Percentiles rank a stretch among this genome's conserved stretches.
Evolutionary conservation across 2,329 filamentous ascomycete species (phyloP).

Genomic region (Colletotrichum incanum): DNA sequence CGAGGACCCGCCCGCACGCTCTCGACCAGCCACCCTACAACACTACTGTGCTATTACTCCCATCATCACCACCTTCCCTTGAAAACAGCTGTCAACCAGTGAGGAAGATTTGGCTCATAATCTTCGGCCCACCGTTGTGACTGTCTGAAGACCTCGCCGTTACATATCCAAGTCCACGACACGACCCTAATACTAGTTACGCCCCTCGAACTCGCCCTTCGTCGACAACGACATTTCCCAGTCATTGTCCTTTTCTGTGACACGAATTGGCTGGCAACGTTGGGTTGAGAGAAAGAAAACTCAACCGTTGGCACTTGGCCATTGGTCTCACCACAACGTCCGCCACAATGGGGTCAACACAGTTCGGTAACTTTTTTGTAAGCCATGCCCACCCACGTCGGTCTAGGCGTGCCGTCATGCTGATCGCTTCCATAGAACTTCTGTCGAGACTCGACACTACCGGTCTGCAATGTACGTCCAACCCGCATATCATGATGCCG

Average conservation of each 20-base stretch:
- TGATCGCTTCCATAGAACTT: conserved; percentile 72
- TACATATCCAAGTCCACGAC: conserved; percentile 11
- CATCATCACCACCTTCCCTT: not conserved
- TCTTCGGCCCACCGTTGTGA: not conserved
- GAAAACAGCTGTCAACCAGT: not conserved
- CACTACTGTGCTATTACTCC: conserved; percentile 1
- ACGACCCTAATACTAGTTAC: conserved; percentile 1
- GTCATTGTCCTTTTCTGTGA: conserved; percentile 4
- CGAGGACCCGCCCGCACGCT: conserved; percentile 20
- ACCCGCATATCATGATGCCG: conserved; percentile 6
- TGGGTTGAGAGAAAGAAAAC: conserved; percentile 1
- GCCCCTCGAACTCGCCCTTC: not conserved
- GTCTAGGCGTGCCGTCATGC: conserved; percentile 21
- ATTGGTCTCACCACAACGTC: conserved; percentile 14
- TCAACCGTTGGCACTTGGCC: not conserved
- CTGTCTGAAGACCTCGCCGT: not conserved
- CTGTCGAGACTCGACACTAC: conserved; percentile 86
- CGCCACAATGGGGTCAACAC: conserved; percentile 70
- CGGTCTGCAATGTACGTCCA: conserved; percentile 84
- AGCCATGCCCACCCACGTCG: conserved; percentile 43
- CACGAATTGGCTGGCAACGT: not conserved
- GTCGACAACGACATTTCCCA: not conserved
- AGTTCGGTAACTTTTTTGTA: conserved; percentile 75
- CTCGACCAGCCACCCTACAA: conserved; percentile 23
- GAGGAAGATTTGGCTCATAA: not conserved